These are phyloP conservation scores for Beauveria varroae DNA, from an alignment of 2,329 filamentous ascomycete species.

Conservation along the genomic window DNA sequence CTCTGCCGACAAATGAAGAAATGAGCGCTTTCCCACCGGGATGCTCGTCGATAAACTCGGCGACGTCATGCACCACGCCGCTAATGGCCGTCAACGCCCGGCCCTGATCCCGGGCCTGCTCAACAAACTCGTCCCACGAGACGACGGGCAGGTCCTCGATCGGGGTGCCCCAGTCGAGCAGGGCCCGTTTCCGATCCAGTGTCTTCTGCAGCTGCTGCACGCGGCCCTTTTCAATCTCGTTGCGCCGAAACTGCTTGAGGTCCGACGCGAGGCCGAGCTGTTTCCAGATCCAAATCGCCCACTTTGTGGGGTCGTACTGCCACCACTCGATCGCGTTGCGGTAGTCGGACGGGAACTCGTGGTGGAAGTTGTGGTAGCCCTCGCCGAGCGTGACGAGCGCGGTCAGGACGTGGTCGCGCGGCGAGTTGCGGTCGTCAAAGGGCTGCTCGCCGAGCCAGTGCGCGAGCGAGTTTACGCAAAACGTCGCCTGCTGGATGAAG, in stretches of 20 bases:
- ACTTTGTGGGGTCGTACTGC: constrained; percentile 90
- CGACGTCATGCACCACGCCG: constrained; percentile 73
- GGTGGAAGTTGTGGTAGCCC: constrained; percentile 93
- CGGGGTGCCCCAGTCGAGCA: constrained; percentile 78
- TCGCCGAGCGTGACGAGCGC: constrained; percentile 79
- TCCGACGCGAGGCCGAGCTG: constrained; percentile 76
- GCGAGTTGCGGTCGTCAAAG: constrained; percentile 88
- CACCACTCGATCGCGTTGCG: constrained; percentile 86
- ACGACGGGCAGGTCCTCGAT: constrained; percentile 80
- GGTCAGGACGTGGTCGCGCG: constrained; percentile 80
- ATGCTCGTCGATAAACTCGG: constrained; percentile 70
- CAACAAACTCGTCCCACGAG: constrained; percentile 71
- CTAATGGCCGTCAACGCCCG: constrained; percentile 63
- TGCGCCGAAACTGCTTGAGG: constrained; percentile 83
- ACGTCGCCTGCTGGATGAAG: constrained; percentile 86
- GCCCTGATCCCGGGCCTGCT: constrained; percentile 60
- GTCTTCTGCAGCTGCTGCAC: constrained; percentile 89
- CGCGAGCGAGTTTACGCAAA: constrained; percentile 86
- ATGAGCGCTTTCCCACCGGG: constrained; percentile 75
- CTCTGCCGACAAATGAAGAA: constrained; percentile 65
- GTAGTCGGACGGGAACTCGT: constrained; percentile 91
- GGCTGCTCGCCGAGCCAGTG: constrained; percentile 91
- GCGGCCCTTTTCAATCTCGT: constrained; percentile 89
- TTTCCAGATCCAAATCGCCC: constrained; percentile 81
- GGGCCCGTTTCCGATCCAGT: constrained; percentile 76